Evolutionary conservation across 345 rosid species (phyloP).

Genomic region (Corchorus olitorius): DNA sequence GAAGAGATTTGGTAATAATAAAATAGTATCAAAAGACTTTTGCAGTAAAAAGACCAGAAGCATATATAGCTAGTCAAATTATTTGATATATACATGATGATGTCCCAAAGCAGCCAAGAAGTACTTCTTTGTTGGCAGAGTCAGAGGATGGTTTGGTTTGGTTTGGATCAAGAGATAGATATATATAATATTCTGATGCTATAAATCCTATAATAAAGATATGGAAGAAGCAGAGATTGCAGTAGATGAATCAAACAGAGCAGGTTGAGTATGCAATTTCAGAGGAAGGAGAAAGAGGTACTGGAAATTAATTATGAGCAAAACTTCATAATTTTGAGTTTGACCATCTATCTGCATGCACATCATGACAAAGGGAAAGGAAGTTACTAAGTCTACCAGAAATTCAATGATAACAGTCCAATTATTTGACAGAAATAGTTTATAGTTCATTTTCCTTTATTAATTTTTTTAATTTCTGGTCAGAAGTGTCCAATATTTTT

Average conservation of each 20-base stretch:
- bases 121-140: background rate
- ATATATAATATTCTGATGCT: constrained; percentile 1
- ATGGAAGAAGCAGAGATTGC: constrained; percentile 4
- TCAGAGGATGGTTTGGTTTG: background rate
- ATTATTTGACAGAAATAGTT: background rate
- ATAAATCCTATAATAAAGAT: constrained; percentile 7
- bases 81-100: background rate
- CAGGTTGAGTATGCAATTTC: background rate
- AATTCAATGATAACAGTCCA: background rate
- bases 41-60: background rate
- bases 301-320: background rate
- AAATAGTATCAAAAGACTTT: background rate
- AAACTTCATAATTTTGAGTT: background rate
- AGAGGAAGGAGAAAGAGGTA: background rate
- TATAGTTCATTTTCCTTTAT: no score
- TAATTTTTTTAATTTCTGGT: background rate
- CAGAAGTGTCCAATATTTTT: background rate
- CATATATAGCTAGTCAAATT: background rate
- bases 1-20: background rate
- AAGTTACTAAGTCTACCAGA: background rate
- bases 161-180: background rate
- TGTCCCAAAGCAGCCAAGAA: background rate
- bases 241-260: background rate
- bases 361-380: background rate
- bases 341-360: background rate